phyloP scores from a whole-genome alignment of 2,329 filamentous ascomycete genomes.

The Fusarium sp. region DNA sequence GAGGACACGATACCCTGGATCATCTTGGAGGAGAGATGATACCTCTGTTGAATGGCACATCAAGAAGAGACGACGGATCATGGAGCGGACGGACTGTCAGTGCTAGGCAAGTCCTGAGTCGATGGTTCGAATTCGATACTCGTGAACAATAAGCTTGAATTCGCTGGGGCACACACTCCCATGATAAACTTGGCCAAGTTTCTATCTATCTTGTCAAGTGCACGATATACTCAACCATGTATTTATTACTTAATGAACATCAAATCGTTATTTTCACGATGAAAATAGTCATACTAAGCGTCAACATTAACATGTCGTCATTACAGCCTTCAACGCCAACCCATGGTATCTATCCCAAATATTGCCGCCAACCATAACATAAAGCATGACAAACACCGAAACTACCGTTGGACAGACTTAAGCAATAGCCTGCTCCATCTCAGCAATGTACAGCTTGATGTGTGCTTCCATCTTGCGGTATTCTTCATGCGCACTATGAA shows the following conservation, averaged over 20 bases:
- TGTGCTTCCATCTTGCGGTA: slow-evolving; percentile 98
- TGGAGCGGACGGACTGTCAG: slow-evolving; percentile 69
- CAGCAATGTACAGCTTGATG: slow-evolving; percentile 96
- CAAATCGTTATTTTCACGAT: slow-evolving; percentile 4
- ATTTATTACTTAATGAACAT: not conserved
- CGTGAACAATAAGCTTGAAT: slow-evolving; percentile 1
- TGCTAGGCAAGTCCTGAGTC: slow-evolving; percentile 64
- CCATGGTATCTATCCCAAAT: slow-evolving; percentile 49
- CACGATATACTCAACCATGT: not conserved
- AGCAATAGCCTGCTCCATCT: slow-evolving; percentile 91
- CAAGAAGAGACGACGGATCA: slow-evolving; percentile 59
- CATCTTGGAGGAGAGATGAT: slow-evolving; percentile 60
- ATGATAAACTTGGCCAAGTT: not conserved
- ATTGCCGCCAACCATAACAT: slow-evolving; percentile 21
- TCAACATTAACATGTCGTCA: slow-evolving; percentile 29
- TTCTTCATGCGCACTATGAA: slow-evolving; percentile 89
- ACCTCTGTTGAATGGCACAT: slow-evolving; percentile 69
- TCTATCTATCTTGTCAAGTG: not conserved
- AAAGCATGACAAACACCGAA: slow-evolving; percentile 13
- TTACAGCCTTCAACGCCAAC: slow-evolving; percentile 49
- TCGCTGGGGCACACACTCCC: not conserved
- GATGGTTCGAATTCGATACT: slow-evolving; percentile 65
- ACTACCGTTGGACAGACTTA: not conserved
- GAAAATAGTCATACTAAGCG: slow-evolving; percentile 7
- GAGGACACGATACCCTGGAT: slow-evolving; percentile 44